Conservation (phyloP, 164 flowering plant genomes). For the Nymphaea thermarum region DNA sequence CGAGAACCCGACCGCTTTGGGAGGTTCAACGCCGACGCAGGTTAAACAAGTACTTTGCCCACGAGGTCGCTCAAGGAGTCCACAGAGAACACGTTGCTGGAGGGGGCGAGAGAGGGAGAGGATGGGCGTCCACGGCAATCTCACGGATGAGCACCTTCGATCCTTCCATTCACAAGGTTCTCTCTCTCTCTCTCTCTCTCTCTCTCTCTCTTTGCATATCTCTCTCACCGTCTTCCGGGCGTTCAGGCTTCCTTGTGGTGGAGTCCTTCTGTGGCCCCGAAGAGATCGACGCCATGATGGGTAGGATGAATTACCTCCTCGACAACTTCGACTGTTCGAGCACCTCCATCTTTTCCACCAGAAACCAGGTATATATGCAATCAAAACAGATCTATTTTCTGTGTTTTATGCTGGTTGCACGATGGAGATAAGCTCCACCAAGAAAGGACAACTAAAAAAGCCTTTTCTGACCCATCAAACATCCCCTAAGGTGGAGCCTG, state of each 20-base stretch:
- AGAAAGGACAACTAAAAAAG: no score
- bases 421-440: no score
- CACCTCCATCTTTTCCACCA: slow-evolving; percentile 76
- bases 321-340: slow-evolving; percentile 47
- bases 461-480: no score
- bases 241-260: slow-evolving; percentile 60
- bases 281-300: slow-evolving; percentile 53
- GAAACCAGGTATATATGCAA: slow-evolving; percentile 43
- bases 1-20: no score
- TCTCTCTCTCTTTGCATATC: not conserved
- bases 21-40: no score
- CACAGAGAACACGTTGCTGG: no score
- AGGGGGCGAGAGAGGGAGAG: not conserved
- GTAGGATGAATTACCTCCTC: slow-evolving; percentile 59
- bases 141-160: slow-evolving; percentile 43
- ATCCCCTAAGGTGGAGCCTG: no score
- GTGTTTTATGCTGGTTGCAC: not conserved
- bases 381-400: not conserved
- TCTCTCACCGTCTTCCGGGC: not conserved
- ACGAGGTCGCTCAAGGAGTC: no score
- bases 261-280: slow-evolving; percentile 63
- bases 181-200: not conserved
- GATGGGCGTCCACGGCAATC: slow-evolving; percentile 42
- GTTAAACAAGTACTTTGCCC: no score
- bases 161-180: slow-evolving; percentile 32